Conservation (phyloP, 192 early-diverging fungal species). For the Coemansia sp. region DNA sequence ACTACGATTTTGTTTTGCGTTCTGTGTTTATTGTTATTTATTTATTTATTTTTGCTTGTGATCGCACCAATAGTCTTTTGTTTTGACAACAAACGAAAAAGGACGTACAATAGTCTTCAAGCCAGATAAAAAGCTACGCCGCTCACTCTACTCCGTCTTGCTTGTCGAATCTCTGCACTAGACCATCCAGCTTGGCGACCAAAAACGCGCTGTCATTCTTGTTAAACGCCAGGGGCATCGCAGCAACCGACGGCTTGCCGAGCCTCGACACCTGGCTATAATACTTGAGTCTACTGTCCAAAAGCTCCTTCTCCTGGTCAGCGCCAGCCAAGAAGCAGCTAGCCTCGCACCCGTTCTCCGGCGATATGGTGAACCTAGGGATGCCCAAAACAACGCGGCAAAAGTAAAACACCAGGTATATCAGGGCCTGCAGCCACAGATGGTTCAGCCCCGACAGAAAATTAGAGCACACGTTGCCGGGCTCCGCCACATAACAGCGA, state of each 20-base stretch:
- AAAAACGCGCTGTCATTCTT: slow-evolving; percentile 15
- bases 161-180: slow-evolving; percentile 13
- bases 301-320: not conserved
- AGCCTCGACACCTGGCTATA: slow-evolving; percentile 22
- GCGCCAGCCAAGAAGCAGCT: slow-evolving; percentile 16
- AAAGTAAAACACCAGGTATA: slow-evolving; percentile 26
- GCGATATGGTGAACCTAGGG: slow-evolving; percentile 30
- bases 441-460: slow-evolving; percentile 29
- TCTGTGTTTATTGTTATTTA: no score
- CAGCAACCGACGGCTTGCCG: slow-evolving; percentile 21
- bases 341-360: slow-evolving; percentile 19
- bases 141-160: not conserved
- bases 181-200: slow-evolving; percentile 16
- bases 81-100: no score
- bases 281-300: slow-evolving; percentile 42
- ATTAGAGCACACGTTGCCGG: slow-evolving; percentile 40
- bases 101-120: no score
- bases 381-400: slow-evolving; percentile 24
- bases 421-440: slow-evolving; percentile 18
- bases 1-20: no score
- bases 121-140: no score
- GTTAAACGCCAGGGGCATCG: slow-evolving; percentile 10
- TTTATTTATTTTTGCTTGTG: no score
- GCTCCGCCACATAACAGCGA: slow-evolving; percentile 39
- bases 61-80: no score